These are phyloP conservation scores for Myrica gale DNA, from an alignment of 306 rosid genomes.

Conservation along the genomic window DNA sequence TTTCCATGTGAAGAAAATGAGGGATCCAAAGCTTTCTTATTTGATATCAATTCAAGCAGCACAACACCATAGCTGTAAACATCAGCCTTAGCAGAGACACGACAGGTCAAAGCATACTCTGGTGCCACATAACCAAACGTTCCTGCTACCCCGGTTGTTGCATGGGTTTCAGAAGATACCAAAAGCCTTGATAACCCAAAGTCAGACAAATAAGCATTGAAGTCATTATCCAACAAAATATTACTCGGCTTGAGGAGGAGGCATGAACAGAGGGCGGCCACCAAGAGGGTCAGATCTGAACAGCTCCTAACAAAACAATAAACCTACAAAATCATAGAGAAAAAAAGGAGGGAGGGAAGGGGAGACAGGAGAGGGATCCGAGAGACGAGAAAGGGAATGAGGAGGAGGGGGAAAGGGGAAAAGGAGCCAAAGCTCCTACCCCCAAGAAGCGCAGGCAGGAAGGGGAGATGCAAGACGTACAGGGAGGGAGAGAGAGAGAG, in stretches of 20 bases:
- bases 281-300: no score
- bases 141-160: slow-evolving; percentile 94
- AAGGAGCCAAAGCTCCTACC: no score
- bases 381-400: no score
- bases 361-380: no score
- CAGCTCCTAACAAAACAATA: no score
- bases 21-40: slow-evolving; percentile 87
- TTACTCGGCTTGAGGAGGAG: slow-evolving; percentile 61
- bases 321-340: no score
- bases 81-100: slow-evolving; percentile 88
- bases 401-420: no score
- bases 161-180: slow-evolving; percentile 89
- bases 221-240: slow-evolving; percentile 76
- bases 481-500: no score
- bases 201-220: slow-evolving; percentile 78
- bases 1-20: slow-evolving; percentile 77
- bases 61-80: slow-evolving; percentile 97
- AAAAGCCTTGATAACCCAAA: slow-evolving; percentile 87
- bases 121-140: slow-evolving; percentile 94
- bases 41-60: slow-evolving; percentile 79
- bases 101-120: slow-evolving; percentile 89
- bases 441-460: no score
- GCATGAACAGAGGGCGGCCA: no score
- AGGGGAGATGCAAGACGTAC: no score
- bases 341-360: no score